Conservation (phyloP, 2,329 filamentous ascomycete species). For the Fusarium sp. region DNA sequence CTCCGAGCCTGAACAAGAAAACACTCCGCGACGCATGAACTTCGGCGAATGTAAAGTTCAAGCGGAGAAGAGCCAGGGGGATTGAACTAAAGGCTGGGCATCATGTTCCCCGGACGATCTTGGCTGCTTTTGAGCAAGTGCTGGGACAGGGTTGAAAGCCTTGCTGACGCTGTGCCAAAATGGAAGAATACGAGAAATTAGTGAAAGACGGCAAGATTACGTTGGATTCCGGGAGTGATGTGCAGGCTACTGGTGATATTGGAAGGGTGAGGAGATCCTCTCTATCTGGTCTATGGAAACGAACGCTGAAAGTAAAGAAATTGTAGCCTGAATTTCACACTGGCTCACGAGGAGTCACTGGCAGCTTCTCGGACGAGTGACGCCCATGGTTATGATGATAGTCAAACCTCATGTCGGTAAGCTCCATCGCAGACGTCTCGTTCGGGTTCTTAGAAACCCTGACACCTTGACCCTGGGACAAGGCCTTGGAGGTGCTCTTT, state of each 20-base stretch:
- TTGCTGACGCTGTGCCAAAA: background rate
- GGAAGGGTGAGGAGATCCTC: background rate
- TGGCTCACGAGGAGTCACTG: constrained; percentile 5
- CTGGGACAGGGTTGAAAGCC: background rate
- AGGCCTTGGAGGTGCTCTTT: background rate
- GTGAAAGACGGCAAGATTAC: background rate
- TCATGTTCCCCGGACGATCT: constrained; percentile 2
- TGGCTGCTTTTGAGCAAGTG: background rate
- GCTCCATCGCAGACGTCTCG: constrained; percentile 10
- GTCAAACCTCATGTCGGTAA: background rate
- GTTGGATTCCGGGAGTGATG: background rate
- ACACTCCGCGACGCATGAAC: background rate
- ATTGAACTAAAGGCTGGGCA: background rate
- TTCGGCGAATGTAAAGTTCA: background rate
- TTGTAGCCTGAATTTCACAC: background rate
- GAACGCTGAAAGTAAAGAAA: background rate
- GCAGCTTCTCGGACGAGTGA: constrained; percentile 1
- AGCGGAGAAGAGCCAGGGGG: background rate
- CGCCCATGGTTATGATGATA: background rate
- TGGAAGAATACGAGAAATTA: background rate
- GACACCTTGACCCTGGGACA: background rate
- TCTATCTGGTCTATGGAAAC: background rate
- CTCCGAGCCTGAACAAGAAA: background rate
- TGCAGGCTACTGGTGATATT: background rate
- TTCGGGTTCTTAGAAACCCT: background rate